Conservation (phyloP, 306 rosid genomes). For the Gastrolobium bilobum region DNA sequence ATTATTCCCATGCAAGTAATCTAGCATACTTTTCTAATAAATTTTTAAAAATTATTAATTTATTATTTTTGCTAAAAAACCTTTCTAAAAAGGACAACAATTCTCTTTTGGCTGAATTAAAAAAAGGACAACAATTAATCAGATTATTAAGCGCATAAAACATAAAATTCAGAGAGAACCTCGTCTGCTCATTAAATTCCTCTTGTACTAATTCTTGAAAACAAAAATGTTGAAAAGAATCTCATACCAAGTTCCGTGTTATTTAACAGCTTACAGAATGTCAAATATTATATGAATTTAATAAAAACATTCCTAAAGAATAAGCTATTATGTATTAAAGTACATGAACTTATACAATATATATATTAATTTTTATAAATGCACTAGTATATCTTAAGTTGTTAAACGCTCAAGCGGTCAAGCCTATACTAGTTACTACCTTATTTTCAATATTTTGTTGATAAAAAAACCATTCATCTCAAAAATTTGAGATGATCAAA, state of each 20-base stretch:
- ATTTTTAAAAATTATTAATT: not conserved
- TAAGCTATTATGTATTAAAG: not conserved
- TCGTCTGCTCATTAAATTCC: not conserved
- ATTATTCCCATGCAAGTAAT: constrained; percentile 27
- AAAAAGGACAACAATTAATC: constrained; percentile 16
- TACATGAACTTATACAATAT: not conserved
- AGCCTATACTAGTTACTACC: not conserved
- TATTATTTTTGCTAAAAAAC: not conserved
- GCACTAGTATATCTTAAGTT: not conserved
- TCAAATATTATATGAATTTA: too few relatives aligned
- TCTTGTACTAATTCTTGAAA: not conserved
- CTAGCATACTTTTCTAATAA: constrained; percentile 6
- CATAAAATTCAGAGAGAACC: constrained; percentile 25
- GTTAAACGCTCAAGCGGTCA: not conserved
- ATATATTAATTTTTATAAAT: too few relatives aligned
- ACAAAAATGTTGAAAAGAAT: not conserved
- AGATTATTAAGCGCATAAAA: constrained; percentile 6
- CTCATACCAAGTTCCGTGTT: not conserved
- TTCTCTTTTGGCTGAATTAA: constrained; percentile 5
- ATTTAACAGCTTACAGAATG: too few relatives aligned
- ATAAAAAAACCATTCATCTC: not conserved
- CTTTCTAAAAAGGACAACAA: not conserved
- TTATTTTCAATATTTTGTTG: not conserved
- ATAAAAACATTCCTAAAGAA: too few relatives aligned
- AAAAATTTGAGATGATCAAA: not conserved